These are phyloP conservation scores for Eucalyptus sp. DNA, from an alignment of 345 rosid species.

Conservation along the genomic window DNA sequence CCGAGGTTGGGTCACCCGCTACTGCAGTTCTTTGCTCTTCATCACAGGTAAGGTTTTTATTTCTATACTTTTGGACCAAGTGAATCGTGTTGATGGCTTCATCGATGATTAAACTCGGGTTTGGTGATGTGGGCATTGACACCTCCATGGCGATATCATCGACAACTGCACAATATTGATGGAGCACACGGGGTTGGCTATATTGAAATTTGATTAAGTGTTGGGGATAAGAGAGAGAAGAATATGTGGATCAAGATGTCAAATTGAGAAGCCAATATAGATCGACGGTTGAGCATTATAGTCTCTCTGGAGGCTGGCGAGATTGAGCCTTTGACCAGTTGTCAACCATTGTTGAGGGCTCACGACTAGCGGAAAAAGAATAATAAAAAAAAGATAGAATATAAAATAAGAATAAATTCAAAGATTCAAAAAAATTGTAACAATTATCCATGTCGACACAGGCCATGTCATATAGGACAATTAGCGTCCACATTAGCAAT, in stretches of 20 bases:
- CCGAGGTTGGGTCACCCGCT: no score
- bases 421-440: no score
- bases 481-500: accelerated
- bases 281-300: neutral
- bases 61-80: no score
- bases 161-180: neutral
- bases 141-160: no score
- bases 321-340: no score
- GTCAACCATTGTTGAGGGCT: no score
- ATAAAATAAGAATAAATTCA: no score
- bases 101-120: no score
- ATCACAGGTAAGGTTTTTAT: no score
- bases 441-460: accelerated
- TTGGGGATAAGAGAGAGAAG: neutral
- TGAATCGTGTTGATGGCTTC: no score
- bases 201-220: neutral
- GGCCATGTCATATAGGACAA: accelerated
- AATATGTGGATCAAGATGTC: neutral
- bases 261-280: neutral
- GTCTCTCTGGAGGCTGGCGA: neutral
- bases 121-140: neutral
- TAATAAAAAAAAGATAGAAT: no score
- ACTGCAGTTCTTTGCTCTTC: no score
- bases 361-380: accelerated
- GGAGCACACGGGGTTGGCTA: neutral